These are phyloP conservation scores for Colletotrichum spinosum DNA, from an alignment of 2,329 filamentous ascomycete genomes.

Conservation along the genomic window DNA sequence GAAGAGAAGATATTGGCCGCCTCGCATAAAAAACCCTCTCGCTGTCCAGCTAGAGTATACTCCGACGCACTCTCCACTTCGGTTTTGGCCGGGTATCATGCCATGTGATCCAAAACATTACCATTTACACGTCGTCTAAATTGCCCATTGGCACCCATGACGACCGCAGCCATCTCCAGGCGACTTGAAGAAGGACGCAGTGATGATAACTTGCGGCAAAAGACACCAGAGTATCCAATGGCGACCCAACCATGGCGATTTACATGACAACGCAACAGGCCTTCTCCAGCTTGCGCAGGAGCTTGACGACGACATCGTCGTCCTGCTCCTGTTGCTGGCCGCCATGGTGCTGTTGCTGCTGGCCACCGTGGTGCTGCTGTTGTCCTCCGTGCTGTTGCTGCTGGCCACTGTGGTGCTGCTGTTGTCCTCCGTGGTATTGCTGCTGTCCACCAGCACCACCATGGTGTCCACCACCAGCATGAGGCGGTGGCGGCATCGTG, in stretches of 20 bases:
- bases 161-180: too few species aligned
- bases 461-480: constrained; percentile 51
- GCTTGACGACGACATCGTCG: constrained; percentile 70
- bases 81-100: constrained; percentile 14
- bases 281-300: constrained; percentile 74
- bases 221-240: background rate
- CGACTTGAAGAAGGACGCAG: too few species aligned
- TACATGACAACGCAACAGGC: constrained; percentile 82
- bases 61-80: constrained; percentile 11
- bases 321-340: constrained; percentile 63
- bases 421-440: constrained; percentile 54
- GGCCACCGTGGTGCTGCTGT: constrained; percentile 57
- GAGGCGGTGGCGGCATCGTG: constrained; percentile 54
- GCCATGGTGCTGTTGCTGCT: constrained; percentile 57
- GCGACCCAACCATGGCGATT: background rate
- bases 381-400: constrained; percentile 55
- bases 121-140: constrained; percentile 4
- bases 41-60: too few species aligned
- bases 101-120: constrained; percentile 22
- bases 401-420: constrained; percentile 53
- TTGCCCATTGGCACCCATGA: background rate
- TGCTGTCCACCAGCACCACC: constrained; percentile 48
- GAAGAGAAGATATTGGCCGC: too few species aligned
- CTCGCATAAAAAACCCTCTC: too few species aligned
- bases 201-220: too few species aligned